Conservation (phyloP, 2,329 filamentous ascomycete species). For the Sclerotinia spermophila region DNA sequence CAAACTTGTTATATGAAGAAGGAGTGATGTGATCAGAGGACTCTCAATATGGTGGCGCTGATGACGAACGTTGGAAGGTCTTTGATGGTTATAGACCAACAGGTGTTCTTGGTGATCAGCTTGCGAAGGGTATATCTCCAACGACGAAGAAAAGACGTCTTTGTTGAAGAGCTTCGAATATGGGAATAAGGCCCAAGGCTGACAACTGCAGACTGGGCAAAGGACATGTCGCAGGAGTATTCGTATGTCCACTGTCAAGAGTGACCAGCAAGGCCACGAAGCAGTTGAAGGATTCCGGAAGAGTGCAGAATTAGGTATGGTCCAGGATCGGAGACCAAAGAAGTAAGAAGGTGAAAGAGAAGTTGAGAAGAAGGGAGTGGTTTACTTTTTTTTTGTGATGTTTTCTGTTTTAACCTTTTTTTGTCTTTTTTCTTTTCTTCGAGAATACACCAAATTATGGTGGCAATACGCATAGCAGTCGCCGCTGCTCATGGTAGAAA, state of each 20-base stretch:
- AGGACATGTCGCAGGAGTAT: neutral
- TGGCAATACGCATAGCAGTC: neutral
- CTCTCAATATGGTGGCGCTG: neutral
- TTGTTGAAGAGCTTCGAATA: too few relatives aligned
- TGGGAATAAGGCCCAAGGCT: neutral
- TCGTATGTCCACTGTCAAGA: neutral
- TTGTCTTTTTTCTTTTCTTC: neutral
- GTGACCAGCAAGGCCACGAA: too few relatives aligned
- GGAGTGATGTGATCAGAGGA: neutral
- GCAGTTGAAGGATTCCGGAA: neutral
- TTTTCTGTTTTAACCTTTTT: constrained; percentile 1
- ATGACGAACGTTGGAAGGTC: neutral
- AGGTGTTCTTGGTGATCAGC: too few relatives aligned
- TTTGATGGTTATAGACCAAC: neutral
- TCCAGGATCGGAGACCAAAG: neutral
- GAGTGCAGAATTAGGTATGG: neutral
- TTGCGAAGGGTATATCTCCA: too few relatives aligned
- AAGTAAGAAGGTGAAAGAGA: neutral
- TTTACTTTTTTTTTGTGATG: neutral
- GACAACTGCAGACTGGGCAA: neutral
- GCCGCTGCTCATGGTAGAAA: neutral
- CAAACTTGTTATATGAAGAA: neutral
- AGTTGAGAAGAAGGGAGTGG: neutral
- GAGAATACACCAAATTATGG: neutral
- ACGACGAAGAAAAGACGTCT: too few relatives aligned